These are phyloP conservation scores for Epichloe sp. DNA, from an alignment of 2,329 filamentous ascomycete genomes.

Conservation along the genomic window DNA sequence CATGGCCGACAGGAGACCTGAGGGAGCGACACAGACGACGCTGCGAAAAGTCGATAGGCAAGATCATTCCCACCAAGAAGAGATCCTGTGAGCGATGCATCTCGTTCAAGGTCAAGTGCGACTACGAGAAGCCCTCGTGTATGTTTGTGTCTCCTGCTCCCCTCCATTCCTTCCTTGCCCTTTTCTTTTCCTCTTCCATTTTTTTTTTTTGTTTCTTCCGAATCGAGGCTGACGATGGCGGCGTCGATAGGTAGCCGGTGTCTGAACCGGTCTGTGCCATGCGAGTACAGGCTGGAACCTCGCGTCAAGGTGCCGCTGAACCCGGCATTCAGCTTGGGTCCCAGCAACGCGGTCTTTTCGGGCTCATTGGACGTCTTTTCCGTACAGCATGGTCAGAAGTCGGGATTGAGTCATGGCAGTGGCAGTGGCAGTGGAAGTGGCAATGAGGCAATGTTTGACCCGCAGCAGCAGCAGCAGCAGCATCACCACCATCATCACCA, in stretches of 20 bases:
- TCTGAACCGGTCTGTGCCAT: conserved; percentile 5
- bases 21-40: conserved; percentile 6
- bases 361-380: conserved; percentile 5
- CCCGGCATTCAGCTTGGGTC: conserved; percentile 6
- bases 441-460: not conserved
- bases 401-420: not conserved
- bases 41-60: conserved; percentile 7
- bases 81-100: conserved; percentile 7
- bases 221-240: not conserved
- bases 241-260: conserved; percentile 2
- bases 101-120: conserved; percentile 7
- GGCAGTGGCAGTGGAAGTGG: not conserved
- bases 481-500: not conserved
- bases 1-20: conserved; percentile 2
- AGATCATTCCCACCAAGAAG: conserved; percentile 7
- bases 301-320: conserved; percentile 7
- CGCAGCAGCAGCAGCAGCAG: not conserved
- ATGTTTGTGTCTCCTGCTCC: not conserved
- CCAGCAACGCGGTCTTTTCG: conserved; percentile 2
- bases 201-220: no score
- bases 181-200: no score
- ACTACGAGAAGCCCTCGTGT: conserved; percentile 7
- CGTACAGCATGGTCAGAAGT: not conserved
- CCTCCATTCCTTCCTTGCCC: not conserved
- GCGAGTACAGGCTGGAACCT: conserved; percentile 6